These are phyloP conservation scores for Didymellaceae sp. DNA, from an alignment of 2,329 filamentous ascomycete genomes.

Conservation along the genomic window DNA sequence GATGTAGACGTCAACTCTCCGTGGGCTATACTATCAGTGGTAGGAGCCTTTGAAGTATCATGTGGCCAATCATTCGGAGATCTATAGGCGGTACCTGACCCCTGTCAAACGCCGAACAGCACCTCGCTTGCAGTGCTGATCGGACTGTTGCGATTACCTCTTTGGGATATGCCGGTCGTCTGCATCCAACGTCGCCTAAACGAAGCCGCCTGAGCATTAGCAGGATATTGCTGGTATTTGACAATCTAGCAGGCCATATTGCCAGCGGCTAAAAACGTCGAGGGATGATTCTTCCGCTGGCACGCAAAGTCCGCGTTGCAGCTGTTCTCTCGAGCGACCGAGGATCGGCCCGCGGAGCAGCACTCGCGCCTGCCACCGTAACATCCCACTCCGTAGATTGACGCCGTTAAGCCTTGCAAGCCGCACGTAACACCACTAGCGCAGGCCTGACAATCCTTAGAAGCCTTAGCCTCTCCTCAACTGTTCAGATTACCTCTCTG, in stretches of 20 bases:
- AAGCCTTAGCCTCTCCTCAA: constrained; percentile 21
- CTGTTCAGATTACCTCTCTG: constrained; percentile 27
- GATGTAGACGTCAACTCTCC: constrained; percentile 12
- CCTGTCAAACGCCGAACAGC: constrained; percentile 10
- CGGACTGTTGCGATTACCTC: constrained; percentile 19
- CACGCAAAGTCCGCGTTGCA: too few species aligned
- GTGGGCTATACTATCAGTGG: too few species aligned
- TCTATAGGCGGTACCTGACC: constrained; percentile 1
- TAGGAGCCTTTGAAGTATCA: not conserved
- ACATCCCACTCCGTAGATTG: constrained; percentile 9
- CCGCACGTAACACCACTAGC: constrained; percentile 12
- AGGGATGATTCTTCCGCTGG: too few species aligned
- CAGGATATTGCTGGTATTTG: too few species aligned
- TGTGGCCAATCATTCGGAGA: constrained; percentile 1
- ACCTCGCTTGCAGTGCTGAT: constrained; percentile 19
- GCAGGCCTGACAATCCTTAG: constrained; percentile 20
- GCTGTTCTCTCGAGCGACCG: not conserved
- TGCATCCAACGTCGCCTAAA: not conserved
- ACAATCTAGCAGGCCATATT: too few species aligned
- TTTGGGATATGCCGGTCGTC: constrained; percentile 7
- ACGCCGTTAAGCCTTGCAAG: constrained; percentile 20
- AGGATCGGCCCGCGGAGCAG: constrained; percentile 25
- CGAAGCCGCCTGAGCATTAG: too few species aligned
- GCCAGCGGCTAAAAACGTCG: too few species aligned
- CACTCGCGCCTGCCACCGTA: constrained; percentile 15